Evolutionary conservation across 2,329 filamentous ascomycete genomes (phyloP).

Genomic region (Nemania abortiva): DNA sequence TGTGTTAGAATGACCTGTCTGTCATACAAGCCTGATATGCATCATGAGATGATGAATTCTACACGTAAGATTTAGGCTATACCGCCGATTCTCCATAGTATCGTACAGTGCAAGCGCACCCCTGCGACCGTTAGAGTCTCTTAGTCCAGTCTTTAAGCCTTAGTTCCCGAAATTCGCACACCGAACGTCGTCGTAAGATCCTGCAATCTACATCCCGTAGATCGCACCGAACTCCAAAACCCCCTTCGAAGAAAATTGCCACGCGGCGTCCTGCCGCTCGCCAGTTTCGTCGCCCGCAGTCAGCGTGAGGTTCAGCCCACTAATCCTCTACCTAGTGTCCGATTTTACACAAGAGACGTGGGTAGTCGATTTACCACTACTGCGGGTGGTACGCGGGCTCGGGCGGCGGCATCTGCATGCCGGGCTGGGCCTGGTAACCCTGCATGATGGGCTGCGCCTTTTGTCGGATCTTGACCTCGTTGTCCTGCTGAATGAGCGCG

Average conservation of each 20-base stretch:
- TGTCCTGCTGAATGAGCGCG: conserved; percentile 60
- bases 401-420: conserved; percentile 49
- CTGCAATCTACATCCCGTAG: background rate
- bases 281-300: background rate
- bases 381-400: conserved; percentile 41
- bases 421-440: conserved; percentile 50
- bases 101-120: background rate
- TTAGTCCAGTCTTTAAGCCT: background rate
- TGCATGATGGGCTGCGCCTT: conserved; percentile 42
- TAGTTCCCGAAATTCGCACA: conserved; percentile 2
- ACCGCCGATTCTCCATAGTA: background rate
- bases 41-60: background rate
- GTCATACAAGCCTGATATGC: background rate
- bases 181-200: conserved; percentile 1
- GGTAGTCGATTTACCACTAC: background rate
- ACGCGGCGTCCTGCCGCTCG: background rate
- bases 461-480: conserved; percentile 53
- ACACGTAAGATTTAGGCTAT: background rate
- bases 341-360: background rate
- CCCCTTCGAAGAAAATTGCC: background rate
- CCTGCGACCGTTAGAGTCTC: background rate
- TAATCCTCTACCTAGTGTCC: background rate
- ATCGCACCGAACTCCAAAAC: conserved; percentile 9
- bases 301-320: background rate
- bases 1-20: too few species aligned